phyloP scores from a whole-genome alignment of 176 grass and related monocot species.

The Bonia amplexicaulis region DNA sequence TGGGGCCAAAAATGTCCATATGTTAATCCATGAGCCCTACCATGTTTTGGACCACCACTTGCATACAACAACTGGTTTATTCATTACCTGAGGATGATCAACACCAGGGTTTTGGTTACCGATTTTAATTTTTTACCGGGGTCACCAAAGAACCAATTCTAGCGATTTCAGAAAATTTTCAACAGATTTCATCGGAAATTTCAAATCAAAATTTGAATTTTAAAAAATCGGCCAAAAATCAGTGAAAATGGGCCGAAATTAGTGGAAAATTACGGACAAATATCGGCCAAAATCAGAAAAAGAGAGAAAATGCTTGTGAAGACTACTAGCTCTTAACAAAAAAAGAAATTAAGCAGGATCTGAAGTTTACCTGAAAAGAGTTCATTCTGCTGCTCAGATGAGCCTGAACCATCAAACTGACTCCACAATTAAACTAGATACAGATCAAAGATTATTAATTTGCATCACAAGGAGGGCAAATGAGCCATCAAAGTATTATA shows the following conservation, averaged over 20 bases:
- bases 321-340: background rate
- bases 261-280: too few relatives aligned
- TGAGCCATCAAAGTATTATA: background rate
- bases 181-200: too few relatives aligned
- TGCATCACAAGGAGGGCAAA: background rate
- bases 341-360: background rate
- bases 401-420: constrained; percentile 76
- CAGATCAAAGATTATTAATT: background rate
- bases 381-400: constrained; percentile 63
- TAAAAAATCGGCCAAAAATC: too few relatives aligned
- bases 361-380: constrained; percentile 57
- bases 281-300: too few relatives aligned
- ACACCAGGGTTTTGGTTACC: background rate
- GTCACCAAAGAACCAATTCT: too few relatives aligned
- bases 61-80: background rate
- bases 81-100: background rate
- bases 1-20: background rate
- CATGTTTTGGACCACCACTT: background rate
- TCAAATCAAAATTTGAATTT: too few relatives aligned
- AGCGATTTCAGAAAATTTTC: too few relatives aligned
- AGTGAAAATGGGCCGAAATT: too few relatives aligned
- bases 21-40: background rate
- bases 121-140: too few relatives aligned
- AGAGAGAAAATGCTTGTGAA: background rate
- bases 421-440: background rate